These are phyloP conservation scores for Phyllosticta ampelicida DNA, from an alignment of 2,329 filamentous ascomycete genomes.

Conservation along the genomic window DNA sequence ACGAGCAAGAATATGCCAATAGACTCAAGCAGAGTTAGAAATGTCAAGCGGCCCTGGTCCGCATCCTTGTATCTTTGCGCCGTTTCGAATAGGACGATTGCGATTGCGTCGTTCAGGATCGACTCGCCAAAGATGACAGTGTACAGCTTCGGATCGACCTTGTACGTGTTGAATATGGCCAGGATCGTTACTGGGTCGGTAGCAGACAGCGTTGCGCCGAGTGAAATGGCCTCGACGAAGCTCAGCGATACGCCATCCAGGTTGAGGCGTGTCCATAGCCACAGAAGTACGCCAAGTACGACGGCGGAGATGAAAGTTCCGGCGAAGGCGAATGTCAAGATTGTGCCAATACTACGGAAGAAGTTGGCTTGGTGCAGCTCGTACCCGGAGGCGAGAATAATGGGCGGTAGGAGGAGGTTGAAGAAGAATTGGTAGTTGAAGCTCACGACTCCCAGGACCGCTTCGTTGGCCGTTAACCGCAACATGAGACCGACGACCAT, in stretches of 20 bases:
- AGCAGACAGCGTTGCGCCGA: slow-evolving; percentile 90
- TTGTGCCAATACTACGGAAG: slow-evolving; percentile 95
- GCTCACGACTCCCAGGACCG: slow-evolving; percentile 80
- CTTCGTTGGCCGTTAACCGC: slow-evolving; percentile 67
- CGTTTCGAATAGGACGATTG: slow-evolving; percentile 97
- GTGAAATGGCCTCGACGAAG: slow-evolving; percentile 92
- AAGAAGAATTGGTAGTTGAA: slow-evolving; percentile 99
- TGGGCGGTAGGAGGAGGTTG: slow-evolving; percentile 94
- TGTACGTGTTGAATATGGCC: slow-evolving; percentile 98
- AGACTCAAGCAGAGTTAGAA: slow-evolving; percentile 79
- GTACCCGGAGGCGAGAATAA: slow-evolving; percentile 94
- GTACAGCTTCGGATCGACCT: slow-evolving; percentile 96
- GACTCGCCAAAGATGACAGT: slow-evolving; percentile 98
- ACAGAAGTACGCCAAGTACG: slow-evolving; percentile 84
- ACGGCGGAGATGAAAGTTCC: slow-evolving; percentile 95
- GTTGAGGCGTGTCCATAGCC: slow-evolving; percentile 76
- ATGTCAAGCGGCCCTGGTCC: slow-evolving; percentile 52
- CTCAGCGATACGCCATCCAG: slow-evolving; percentile 75
- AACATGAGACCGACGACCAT: slow-evolving; percentile 92
- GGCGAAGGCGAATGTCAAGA: slow-evolving; percentile 93
- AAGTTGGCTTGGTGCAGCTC: slow-evolving; percentile 98
- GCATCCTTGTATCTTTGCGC: slow-evolving; percentile 81
- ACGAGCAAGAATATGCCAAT: slow-evolving; percentile 90
- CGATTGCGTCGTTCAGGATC: slow-evolving; percentile 94
- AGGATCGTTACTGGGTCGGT: slow-evolving; percentile 97